Conservation (phyloP, 2,329 filamentous ascomycete genomes). For the Xenoacremonium recifei region DNA sequence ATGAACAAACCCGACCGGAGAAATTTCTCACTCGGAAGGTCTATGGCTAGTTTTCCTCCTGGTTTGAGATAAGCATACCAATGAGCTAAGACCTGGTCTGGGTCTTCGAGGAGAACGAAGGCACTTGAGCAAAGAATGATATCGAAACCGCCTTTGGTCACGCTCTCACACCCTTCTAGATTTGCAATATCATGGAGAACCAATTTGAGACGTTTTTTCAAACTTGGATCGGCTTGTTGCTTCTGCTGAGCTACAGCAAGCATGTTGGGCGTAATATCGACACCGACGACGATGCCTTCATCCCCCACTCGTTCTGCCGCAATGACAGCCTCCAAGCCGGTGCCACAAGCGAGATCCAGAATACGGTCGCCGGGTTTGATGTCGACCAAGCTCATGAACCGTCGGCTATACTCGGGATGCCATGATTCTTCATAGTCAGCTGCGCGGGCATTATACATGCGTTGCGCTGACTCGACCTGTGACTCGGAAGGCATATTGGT, state of each 20-base stretch:
- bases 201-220: conserved; percentile 20
- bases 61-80: conserved; percentile 29
- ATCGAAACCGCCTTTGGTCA: conserved; percentile 27
- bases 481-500: neutral
- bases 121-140: conserved; percentile 33
- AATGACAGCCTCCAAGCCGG: conserved; percentile 30
- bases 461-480: conserved; percentile 18
- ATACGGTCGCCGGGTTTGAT: conserved; percentile 25
- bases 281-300: conserved; percentile 26
- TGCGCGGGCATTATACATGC: conserved; percentile 32
- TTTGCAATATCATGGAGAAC: conserved; percentile 27
- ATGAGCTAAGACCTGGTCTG: conserved; percentile 21
- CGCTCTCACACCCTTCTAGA: conserved; percentile 17
- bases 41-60: conserved; percentile 28
- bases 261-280: conserved; percentile 33
- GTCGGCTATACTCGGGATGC: conserved; percentile 30
- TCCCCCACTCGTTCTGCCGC: conserved; percentile 26
- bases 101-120: conserved; percentile 31
- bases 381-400: conserved; percentile 27
- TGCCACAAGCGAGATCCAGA: conserved; percentile 35
- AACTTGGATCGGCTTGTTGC: conserved; percentile 11
- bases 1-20: conserved; percentile 23
- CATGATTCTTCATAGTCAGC: conserved; percentile 32
- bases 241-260: conserved; percentile 26
- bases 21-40: conserved; percentile 32